Evolutionary conservation across 2,329 filamentous ascomycete genomes (phyloP), one percentile per base, ranked within the genome.

Genomic region (Fusarium zealandicum): DNA sequence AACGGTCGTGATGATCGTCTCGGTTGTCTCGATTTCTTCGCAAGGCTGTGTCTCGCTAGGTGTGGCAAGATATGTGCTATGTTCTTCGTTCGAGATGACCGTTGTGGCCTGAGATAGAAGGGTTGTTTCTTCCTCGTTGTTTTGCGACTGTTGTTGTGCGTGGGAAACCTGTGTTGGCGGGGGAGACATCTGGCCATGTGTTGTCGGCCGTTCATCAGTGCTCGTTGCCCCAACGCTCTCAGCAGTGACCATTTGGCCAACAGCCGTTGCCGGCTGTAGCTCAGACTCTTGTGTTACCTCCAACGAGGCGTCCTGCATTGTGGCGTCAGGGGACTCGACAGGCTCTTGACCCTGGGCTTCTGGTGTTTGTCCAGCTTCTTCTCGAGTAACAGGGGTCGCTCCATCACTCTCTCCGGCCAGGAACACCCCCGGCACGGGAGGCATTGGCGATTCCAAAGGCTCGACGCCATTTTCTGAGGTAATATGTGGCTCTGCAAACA

Each of bases 31-130:
- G 16, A 52, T 41, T 27, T 65, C 51, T 8, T 59, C 45, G 20
- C 50, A 38, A 16, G 52, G 50, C 33, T 67, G 66, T 28, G 64
- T 65, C 40, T 65, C 66, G 18, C 50, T 46, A 25, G 61, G 66
- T 32, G 64, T 66, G 44, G 63, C 57, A 46, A 64, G 57, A 46
- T 63, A 56, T 30, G 52, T 50, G 31, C 14, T 39, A 16, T 49
- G 50, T 14, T 47, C 45, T 22, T 57, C 43, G n/a, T 46, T 47
- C 14, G 54, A 54, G 16, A 57, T 20, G 10, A 50, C 30, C 22
- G 45, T 39, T 16, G 54, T 42, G 25, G 46, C 45, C 33, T 63
- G 54, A 10, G 58, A 56, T 6, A 44, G 32, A 9, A 48, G 30
- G 50, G 45, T 14, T 45, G 25, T 20, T 27, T 45, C 27, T 25